Conservation (phyloP, 2,329 filamentous ascomycete species). For the Colletotrichum sp. region DNA sequence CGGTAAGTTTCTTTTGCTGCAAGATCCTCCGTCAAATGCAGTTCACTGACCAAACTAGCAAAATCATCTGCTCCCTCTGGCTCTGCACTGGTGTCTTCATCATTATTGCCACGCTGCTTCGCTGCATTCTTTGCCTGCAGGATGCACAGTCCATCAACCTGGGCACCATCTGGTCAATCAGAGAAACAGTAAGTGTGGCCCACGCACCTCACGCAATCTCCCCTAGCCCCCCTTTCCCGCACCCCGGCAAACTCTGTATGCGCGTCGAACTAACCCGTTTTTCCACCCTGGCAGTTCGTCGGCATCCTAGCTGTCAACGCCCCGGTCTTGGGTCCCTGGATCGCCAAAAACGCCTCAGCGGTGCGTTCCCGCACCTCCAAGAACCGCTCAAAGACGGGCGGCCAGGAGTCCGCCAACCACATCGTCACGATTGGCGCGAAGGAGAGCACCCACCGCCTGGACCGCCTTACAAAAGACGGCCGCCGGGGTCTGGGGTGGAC, state of each 20-base stretch:
- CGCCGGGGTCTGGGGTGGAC: conserved; percentile 24
- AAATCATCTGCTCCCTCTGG: conserved; percentile 28
- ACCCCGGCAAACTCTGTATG: not conserved
- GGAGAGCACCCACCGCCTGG: conserved; percentile 16
- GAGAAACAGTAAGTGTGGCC: conserved; percentile 26
- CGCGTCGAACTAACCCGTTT: not conserved
- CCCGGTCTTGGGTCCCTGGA: conserved; percentile 28
- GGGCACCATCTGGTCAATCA: conserved; percentile 30
- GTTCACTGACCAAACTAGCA: conserved; percentile 12
- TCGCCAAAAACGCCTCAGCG: conserved; percentile 20
- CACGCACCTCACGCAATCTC: not conserved
- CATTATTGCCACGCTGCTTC: conserved; percentile 28
- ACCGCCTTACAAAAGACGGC: conserved; percentile 20
- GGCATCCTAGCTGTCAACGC: conserved; percentile 27
- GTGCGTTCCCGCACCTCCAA: conserved; percentile 17
- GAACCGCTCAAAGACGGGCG: not conserved
- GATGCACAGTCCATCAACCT: conserved; percentile 26
- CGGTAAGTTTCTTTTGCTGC: conserved; percentile 6
- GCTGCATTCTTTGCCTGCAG: conserved; percentile 24
- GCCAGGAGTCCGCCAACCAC: conserved; percentile 10
- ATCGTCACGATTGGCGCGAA: conserved; percentile 25
- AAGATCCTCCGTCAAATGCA: not conserved
- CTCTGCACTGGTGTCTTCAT: conserved; percentile 30
- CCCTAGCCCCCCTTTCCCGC: not conserved
- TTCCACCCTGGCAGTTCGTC: conserved; percentile 22